Conservation (phyloP, 1,139 yeast genomes). For the Kurtzmaniella natalensis region DNA sequence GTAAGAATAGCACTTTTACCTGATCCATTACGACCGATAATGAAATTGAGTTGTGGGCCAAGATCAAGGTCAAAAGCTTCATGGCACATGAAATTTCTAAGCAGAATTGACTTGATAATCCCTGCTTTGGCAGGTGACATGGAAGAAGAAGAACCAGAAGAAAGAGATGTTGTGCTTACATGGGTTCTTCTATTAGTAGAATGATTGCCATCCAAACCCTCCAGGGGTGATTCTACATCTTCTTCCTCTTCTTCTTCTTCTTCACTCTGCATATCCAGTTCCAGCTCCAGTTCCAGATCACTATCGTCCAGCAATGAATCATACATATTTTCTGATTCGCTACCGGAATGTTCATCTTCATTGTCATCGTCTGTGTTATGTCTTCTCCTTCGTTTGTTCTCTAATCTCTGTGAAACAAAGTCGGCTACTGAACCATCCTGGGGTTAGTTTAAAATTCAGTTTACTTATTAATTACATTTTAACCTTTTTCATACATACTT, state of each 20-base stretch:
- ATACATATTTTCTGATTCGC: too few species aligned
- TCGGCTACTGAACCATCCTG: conserved; percentile 13
- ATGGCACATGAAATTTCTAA: conserved; percentile 81
- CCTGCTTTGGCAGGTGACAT: conserved; percentile 44
- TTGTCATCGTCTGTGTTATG: conserved; percentile 5
- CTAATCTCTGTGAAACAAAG: conserved; percentile 15
- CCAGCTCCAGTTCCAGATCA: conserved; percentile 5
- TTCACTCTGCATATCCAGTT: conserved; percentile 2
- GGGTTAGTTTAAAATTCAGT: conserved; percentile 9
- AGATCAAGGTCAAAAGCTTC: conserved; percentile 68
- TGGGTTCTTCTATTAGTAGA: conserved; percentile 6
- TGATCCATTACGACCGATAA: conserved; percentile 91
- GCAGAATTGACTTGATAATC: conserved; percentile 49
- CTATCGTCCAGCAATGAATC: conserved; percentile 1
- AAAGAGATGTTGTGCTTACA: too few species aligned
- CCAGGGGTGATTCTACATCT: conserved; percentile 4
- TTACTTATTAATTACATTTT: too few species aligned
- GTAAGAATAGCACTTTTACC: conserved; percentile 94
- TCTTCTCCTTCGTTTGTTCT: conserved; percentile 10
- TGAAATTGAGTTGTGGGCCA: conserved; percentile 84
- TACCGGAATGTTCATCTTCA: too few species aligned
- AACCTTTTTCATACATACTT: conserved; percentile 7
- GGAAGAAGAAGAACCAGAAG: conserved; percentile 1
- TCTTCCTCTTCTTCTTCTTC: conserved; percentile 5
- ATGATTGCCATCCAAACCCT: conserved; percentile 2